These are phyloP conservation scores for Haplosporangium sp. DNA, from an alignment of 371 early-diverging fungal species.

Conservation along the genomic window DNA sequence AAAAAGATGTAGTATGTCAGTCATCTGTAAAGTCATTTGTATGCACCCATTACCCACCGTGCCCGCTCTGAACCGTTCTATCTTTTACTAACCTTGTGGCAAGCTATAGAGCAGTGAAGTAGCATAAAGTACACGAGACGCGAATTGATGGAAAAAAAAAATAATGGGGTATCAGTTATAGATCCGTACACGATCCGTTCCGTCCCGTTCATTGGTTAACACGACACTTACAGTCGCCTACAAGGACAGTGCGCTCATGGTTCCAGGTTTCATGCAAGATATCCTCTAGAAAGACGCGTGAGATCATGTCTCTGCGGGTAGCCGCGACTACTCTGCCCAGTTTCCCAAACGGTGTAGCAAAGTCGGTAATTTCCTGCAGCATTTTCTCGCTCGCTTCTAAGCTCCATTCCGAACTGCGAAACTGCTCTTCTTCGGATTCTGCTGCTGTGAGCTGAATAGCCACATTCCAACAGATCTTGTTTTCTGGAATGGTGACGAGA, in stretches of 20 bases:
- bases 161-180: background rate
- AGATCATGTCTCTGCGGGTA: slow-evolving; percentile 11
- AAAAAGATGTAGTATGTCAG: background rate
- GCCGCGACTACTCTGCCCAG: slow-evolving; percentile 13
- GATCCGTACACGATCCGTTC: no score
- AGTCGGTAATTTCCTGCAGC: slow-evolving; percentile 11
- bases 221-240: slow-evolving; percentile 25
- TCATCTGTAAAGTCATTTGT: no score
- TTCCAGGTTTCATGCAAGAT: slow-evolving; percentile 23
- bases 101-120: no score
- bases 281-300: slow-evolving; percentile 21
- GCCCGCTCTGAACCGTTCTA: no score
- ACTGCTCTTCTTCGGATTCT: slow-evolving; percentile 6
- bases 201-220: background rate
- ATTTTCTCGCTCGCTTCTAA: slow-evolving; percentile 11
- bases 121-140: no score
- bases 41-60: no score
- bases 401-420: slow-evolving; percentile 18
- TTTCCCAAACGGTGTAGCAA: slow-evolving; percentile 18
- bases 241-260: slow-evolving; percentile 12
- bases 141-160: no score
- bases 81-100: no score
- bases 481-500: slow-evolving; percentile 7
- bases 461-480: slow-evolving; percentile 19
- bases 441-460: slow-evolving; percentile 9